A percentile compares a stretch with the other conserved stretches of the same genome.
Evolutionary conservation across 2,329 filamentous ascomycete genomes (phyloP).

Genomic region (Colletotrichum godetiae): DNA sequence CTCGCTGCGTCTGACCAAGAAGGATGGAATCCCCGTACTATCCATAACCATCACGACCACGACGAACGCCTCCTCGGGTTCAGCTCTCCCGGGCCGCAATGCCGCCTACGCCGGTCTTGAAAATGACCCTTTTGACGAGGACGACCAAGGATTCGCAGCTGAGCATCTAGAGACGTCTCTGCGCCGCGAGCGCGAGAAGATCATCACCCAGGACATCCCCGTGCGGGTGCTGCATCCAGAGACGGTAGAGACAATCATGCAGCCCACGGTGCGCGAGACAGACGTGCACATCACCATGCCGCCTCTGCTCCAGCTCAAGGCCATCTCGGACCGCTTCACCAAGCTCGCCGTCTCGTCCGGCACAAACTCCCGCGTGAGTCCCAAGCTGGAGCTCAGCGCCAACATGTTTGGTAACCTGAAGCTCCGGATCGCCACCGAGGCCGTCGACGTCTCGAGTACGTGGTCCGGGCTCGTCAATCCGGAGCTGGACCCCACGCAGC

Average conservation of each 20-base stretch:
- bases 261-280: constrained; percentile 89
- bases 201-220: constrained; percentile 96
- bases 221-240: constrained; percentile 87
- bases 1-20: constrained; percentile 91
- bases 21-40: constrained; percentile 86
- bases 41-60: constrained; percentile 90
- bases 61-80: constrained; percentile 60
- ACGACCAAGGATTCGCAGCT: constrained; percentile 58
- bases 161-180: constrained; percentile 68
- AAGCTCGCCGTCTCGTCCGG: constrained; percentile 75
- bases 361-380: constrained; percentile 44
- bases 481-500: constrained; percentile 81
- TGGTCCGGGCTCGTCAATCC: constrained; percentile 92
- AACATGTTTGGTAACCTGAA: constrained; percentile 94
- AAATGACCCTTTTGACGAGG: constrained; percentile 54
- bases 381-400: constrained; percentile 86
- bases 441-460: constrained; percentile 83
- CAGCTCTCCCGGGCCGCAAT: constrained; percentile 41
- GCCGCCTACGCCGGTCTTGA: constrained; percentile 36
- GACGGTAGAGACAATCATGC: constrained; percentile 91
- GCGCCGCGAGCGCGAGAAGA: constrained; percentile 82
- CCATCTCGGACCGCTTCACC: constrained; percentile 95
- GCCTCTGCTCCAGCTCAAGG: constrained; percentile 87
- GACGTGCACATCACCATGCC: constrained; percentile 95
- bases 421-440: constrained; percentile 84